Percentiles rank a stretch among this genome's conserved stretches.
Conservation (phyloP, 441 rosid genomes). For the Viola pubescens region DNA sequence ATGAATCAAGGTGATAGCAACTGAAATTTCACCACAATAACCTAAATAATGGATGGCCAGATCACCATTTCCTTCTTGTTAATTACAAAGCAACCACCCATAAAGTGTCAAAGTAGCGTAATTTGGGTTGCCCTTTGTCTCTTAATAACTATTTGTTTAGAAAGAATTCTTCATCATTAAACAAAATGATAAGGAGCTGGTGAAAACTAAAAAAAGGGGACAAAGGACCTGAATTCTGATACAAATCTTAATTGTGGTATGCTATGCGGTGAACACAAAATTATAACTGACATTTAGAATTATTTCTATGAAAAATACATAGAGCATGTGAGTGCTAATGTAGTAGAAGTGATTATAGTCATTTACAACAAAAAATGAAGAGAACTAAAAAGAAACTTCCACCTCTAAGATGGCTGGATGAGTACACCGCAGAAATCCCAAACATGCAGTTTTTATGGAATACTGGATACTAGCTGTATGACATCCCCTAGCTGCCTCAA, state of each 20-base stretch:
- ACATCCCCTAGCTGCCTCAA: conserved; percentile 54
- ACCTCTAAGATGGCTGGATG: conserved; percentile 81
- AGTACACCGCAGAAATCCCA: conserved; percentile 90
- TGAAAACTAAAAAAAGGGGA: too few species aligned
- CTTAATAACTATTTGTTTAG: background rate
- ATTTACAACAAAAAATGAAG: background rate
- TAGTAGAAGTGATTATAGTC: background rate
- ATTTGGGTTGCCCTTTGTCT: background rate
- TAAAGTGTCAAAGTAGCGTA: background rate
- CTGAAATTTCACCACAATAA: too few species aligned
- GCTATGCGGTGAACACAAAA: too few species aligned
- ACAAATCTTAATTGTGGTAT: too few species aligned
- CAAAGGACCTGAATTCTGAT: too few species aligned
- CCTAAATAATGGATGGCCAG: background rate
- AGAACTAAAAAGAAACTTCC: conserved; percentile 15
- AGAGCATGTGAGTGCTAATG: background rate
- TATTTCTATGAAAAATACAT: too few species aligned
- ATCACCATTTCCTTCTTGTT: conserved; percentile 7
- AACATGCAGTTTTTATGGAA: conserved; percentile 87
- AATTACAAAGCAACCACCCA: conserved; percentile 1
- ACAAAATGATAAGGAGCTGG: too few species aligned
- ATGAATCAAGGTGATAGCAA: too few species aligned
- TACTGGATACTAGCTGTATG: conserved; percentile 77
- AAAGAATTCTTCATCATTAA: background rate
- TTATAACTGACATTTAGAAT: too few species aligned